Conservation (phyloP, 2,329 filamentous ascomycete genomes). For the Byssochlamys sp. region DNA sequence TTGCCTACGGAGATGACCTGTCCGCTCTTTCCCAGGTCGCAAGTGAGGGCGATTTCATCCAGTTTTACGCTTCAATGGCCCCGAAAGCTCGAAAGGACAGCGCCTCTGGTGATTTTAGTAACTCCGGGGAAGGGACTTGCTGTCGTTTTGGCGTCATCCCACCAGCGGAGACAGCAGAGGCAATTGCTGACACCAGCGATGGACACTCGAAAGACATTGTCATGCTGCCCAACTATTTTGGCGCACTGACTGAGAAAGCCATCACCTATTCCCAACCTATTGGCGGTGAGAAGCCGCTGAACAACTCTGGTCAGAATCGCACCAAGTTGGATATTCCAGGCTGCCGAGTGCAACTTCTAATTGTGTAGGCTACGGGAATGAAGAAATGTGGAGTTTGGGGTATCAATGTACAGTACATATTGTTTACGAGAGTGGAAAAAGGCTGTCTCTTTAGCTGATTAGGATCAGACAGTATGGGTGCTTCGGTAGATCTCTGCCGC, state of each 20-base stretch:
- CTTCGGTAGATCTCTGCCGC: not conserved
- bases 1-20: conserved; percentile 19
- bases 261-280: conserved; percentile 18
- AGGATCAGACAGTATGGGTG: not conserved
- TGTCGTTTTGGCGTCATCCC: conserved; percentile 25
- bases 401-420: not conserved
- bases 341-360: conserved; percentile 14
- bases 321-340: conserved; percentile 30
- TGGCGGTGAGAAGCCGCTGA: not conserved
- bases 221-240: conserved; percentile 24
- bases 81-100: conserved; percentile 3
- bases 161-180: conserved; percentile 13
- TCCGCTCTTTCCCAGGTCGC: conserved; percentile 32
- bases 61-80: conserved; percentile 32
- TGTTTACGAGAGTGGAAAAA: not conserved
- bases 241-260: conserved; percentile 31
- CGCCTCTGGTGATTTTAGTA: not conserved
- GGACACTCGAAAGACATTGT: conserved; percentile 11
- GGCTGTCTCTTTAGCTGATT: not conserved
- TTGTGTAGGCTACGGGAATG: conserved; percentile 7
- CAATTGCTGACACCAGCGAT: not conserved
- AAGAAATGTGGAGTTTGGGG: not conserved
- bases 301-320: conserved; percentile 1
- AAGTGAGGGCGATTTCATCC: conserved; percentile 28
- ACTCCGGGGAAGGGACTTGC: conserved; percentile 8